Base-by-base conservation (phyloP, 371 early-diverging fungal species). In the Mucor plumbeus region DNA sequence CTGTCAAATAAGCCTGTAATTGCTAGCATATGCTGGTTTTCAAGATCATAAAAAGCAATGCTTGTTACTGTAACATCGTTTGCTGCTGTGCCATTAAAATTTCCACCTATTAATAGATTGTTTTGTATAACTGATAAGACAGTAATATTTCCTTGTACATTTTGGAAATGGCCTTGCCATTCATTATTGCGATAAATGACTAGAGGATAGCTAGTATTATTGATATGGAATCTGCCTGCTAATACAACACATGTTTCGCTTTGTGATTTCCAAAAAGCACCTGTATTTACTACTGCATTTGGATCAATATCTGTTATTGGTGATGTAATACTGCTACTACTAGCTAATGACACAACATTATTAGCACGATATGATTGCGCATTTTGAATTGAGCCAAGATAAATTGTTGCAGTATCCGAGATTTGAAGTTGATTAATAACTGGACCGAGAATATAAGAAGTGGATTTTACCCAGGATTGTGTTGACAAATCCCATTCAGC, bases 341-440 rank as follows among this genome's bases (percentile, higher is more conserved):
- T 39, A 17, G 65, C 41, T 8, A 72, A 7, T 4, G 60, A 55
- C 1, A 69, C 41, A 3, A 61, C 65, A 35, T 64, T 65, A 35
- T 68, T 72, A n/a, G 73, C 70, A 59, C 68, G 65, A 47, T 77
- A 77, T 0, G 70, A 77, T 57, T 82, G 82, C 13, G 79, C 82
- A 10, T 61, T 71, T 40, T 34, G 64, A 19, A 82, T 59, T 4
- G 36, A n/a, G 4, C 82, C 82, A 10, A 69, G 57, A 39, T 71
- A 69, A 0, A 77, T 6, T 1, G 40, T 59, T 5, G 40, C 48
- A 3, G 50, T 62, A 6, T 33, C 31, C 14, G 55, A 39, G 4
- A 77, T 10, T 0, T 34, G 53, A 5, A 63, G 7, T 14, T 57
- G 69, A 14, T 62, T 56, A 4, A 47, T 47, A 1, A 79, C 21